Evolutionary conservation across 805 yeast genomes (phyloP), one percentile per base, ranked within the genome.

Genomic region (Candida qinlingensis): DNA sequence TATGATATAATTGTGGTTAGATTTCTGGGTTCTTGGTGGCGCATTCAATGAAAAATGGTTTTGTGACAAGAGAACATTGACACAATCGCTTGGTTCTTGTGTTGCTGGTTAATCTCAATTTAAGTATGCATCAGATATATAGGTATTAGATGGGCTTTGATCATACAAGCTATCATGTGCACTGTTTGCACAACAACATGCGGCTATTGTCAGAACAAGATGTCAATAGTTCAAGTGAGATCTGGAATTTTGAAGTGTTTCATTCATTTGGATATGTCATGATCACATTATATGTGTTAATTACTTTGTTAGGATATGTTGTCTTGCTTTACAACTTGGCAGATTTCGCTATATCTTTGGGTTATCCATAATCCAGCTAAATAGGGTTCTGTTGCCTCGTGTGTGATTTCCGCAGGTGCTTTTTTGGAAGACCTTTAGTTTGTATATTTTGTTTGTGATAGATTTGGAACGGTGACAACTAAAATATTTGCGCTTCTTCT

Each of bases 231-330:
- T 8, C 34, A 31, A 31, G 34, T 11, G 11, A 31, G 11, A 8
- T 31, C 11, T 31, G 34, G 34, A 3, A 31, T 11, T 31, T 11
- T 8, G 34, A 31, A 31, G 34, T 11, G 11, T 31, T 31, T 11
- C 3, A 11, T 8, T 31, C 34, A 8, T 8, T 8, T 8, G 34
- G 34, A 8, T 31, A 31, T 31, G 8, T 31, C 8, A 8, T 31
- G 11, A 57, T 70, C 19, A 76, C 72, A 58, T 63, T 73, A 13
- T 64, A 72, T 45, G 68, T 74, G 40, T 73, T 84, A 10, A 66
- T 73, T 41, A 75, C 83, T 25, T 65, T 77, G 64, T 70, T 81
- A 52, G 86, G 85, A 1, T 81, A 80, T 56, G 85, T 79, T 43
- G 72, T 77, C 25, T 66, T 79, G 37, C 69, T 80, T 61, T 81